A percentile compares a stretch with the other conserved stretches of the same genome.
phyloP scores from a whole-genome alignment of 345 rosid genomes.

The Moringa oleifera region DNA sequence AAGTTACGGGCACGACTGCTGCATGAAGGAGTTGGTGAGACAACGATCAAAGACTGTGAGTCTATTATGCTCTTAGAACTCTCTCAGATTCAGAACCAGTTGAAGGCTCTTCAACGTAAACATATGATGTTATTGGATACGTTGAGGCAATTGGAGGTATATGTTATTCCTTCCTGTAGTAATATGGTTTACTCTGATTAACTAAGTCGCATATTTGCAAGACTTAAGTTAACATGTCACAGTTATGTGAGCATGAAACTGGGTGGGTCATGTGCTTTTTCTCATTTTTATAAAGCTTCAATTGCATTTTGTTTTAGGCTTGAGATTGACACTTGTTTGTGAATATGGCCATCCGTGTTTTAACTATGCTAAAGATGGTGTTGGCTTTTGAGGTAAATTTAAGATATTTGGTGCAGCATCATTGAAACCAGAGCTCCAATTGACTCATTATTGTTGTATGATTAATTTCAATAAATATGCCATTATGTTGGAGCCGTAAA shows the following conservation, averaged over 20 bases:
- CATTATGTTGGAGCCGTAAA: too few relatives aligned
- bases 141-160: slow-evolving; percentile 91
- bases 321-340: slow-evolving; percentile 8
- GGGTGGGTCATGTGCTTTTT: background rate
- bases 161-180: slow-evolving; percentile 9
- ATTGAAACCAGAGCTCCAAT: background rate
- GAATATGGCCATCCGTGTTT: background rate
- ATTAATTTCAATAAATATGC: background rate
- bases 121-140: slow-evolving; percentile 67
- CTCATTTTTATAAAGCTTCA: background rate
- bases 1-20: slow-evolving; percentile 63
- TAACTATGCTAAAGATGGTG: background rate
- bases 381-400: background rate
- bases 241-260: background rate
- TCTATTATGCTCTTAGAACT: slow-evolving; percentile 78
- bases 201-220: background rate
- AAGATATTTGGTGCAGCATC: background rate
- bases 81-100: slow-evolving; percentile 64
- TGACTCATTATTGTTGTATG: background rate
- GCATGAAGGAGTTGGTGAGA: slow-evolving; percentile 77
- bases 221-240: slow-evolving; percentile 3
- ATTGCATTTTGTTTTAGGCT: background rate
- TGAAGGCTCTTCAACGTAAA: slow-evolving; percentile 57
- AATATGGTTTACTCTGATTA: background rate
- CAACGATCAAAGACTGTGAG: slow-evolving; percentile 74